These are phyloP conservation scores for Daldinia caldariorum DNA, from an alignment of 495 filamentous ascomycete species.

Conservation along the genomic window DNA sequence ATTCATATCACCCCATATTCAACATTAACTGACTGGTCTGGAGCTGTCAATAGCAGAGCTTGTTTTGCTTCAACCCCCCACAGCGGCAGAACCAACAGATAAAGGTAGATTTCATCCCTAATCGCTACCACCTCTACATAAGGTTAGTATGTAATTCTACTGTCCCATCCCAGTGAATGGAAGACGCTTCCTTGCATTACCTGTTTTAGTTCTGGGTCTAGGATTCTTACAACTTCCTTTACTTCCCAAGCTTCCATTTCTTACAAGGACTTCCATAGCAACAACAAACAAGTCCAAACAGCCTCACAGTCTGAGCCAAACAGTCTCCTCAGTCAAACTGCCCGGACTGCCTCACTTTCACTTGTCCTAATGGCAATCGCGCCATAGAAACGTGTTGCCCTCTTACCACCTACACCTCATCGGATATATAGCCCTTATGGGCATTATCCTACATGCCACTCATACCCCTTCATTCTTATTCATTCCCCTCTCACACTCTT, in stretches of 20 bases:
- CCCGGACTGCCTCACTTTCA: not conserved
- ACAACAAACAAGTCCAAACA: slow-evolving; percentile 4
- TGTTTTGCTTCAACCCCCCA: slow-evolving; percentile 8
- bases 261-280: not conserved
- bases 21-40: not conserved
- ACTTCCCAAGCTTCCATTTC: not conserved
- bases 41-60: not conserved
- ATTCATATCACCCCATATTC: slow-evolving; percentile 3
- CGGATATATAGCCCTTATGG: not conserved
- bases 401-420: not conserved
- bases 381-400: not conserved
- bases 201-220: not conserved
- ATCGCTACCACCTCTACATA: slow-evolving; percentile 10
- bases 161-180: not conserved
- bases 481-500: not conserved
- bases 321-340: slow-evolving; percentile 15
- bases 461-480: not conserved
- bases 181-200: slow-evolving; percentile 14
- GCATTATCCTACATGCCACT: not conserved
- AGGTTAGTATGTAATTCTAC: slow-evolving; percentile 4
- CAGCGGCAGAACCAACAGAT: slow-evolving; percentile 3
- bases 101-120: slow-evolving; percentile 8
- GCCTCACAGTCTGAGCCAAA: not conserved
- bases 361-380: slow-evolving; percentile 7
- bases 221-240: slow-evolving; percentile 1